Percentiles rank a stretch among this genome's conserved stretches.
phyloP scores from a whole-genome alignment of 2,329 filamentous ascomycete species.

The Ascochyta koolunga region DNA sequence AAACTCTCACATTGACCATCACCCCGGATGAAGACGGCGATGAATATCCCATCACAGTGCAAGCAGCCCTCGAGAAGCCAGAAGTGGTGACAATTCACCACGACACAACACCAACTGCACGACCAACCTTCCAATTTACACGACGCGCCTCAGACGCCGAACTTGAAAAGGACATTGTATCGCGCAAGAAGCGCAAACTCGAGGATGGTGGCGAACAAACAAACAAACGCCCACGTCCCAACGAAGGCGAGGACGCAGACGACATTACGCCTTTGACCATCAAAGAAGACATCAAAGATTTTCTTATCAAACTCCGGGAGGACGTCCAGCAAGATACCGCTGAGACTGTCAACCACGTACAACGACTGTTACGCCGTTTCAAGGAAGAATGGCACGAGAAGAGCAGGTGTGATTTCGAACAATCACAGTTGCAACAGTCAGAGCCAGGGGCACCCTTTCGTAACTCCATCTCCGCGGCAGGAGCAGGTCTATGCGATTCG shows the following conservation, averaged over 20 bases:
- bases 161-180: conserved; percentile 26
- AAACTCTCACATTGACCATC: conserved; percentile 6
- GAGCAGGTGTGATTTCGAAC: conserved; percentile 12
- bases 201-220: conserved; percentile 13
- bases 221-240: conserved; percentile 16
- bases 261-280: conserved; percentile 28
- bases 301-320: conserved; percentile 26
- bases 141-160: conserved; percentile 25
- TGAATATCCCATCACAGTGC: conserved; percentile 24
- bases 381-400: conserved; percentile 42
- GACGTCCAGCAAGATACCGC: conserved; percentile 34
- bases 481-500: conserved; percentile 3
- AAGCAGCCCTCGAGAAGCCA: conserved; percentile 13
- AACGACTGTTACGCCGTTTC: conserved; percentile 54
- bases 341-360: conserved; percentile 58
- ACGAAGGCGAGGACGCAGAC: conserved; percentile 17
- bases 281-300: conserved; percentile 26
- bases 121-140: conserved; percentile 12
- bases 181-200: conserved; percentile 26
- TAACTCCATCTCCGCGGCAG: not conserved
- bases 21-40: conserved; percentile 19
- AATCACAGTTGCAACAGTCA: conserved; percentile 1
- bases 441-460: not conserved
- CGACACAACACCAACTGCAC: conserved; percentile 1
- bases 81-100: conserved; percentile 1